Evolutionary conservation across 1,284 basidiomycete species (phyloP).

Genomic region (Hortiboletus rubellus): DNA sequence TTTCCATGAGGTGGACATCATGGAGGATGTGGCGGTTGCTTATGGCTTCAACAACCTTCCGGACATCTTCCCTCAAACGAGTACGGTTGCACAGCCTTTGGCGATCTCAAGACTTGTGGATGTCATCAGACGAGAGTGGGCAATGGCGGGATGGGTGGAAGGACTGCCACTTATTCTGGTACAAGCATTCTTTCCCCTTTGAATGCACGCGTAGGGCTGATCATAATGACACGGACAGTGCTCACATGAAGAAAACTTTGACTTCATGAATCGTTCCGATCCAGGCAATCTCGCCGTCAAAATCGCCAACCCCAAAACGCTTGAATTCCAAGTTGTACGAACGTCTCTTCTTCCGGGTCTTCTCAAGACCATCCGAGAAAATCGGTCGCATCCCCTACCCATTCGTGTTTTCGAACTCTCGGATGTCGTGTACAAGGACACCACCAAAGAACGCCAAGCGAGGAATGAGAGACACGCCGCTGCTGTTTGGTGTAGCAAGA

Average conservation of each 20-base stretch:
- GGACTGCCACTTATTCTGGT: slow-evolving; percentile 93
- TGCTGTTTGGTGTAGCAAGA: slow-evolving; percentile 95
- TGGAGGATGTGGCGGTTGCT: slow-evolving; percentile 98
- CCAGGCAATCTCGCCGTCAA: slow-evolving; percentile 81
- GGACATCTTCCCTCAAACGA: slow-evolving; percentile 90
- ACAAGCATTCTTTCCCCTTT: slow-evolving; percentile 22
- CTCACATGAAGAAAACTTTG: slow-evolving; percentile 98
- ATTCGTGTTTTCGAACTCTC: slow-evolving; percentile 94
- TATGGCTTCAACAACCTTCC: slow-evolving; percentile 98
- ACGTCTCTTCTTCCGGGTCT: slow-evolving; percentile 94
- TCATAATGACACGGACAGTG: slow-evolving; percentile 54
- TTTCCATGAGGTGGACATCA: slow-evolving; percentile 96
- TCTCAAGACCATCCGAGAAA: slow-evolving; percentile 96
- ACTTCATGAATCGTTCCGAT: slow-evolving; percentile 85
- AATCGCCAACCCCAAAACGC: slow-evolving; percentile 95
- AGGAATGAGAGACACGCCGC: slow-evolving; percentile 86
- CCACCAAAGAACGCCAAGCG: slow-evolving; percentile 75
- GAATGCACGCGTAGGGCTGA: not conserved
- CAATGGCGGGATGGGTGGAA: slow-evolving; percentile 94
- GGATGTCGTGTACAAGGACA: slow-evolving; percentile 92
- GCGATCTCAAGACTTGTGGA: slow-evolving; percentile 91
- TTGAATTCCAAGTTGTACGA: slow-evolving; percentile 97
- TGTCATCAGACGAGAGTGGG: slow-evolving; percentile 88
- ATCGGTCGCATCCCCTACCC: slow-evolving; percentile 90
- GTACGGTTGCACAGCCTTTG: slow-evolving; percentile 91